Conservation (phyloP, 768 basidiomycete species). For the Suillus weaverae region DNA sequence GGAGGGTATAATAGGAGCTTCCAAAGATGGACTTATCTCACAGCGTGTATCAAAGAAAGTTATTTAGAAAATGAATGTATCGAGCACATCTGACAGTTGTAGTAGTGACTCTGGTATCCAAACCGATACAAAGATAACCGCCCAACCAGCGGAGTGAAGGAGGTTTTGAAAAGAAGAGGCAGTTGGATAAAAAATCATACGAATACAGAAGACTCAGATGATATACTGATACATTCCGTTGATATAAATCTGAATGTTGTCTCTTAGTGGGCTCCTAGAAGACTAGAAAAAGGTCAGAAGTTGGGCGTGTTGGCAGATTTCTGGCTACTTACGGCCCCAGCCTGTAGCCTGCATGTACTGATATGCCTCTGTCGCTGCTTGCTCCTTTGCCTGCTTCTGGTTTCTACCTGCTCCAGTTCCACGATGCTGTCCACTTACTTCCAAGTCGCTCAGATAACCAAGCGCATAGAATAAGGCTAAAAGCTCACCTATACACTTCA, state of each 20-base stretch:
- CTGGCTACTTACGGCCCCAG: conserved; percentile 41
- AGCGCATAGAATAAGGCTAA: neutral
- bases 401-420: conserved; percentile 56
- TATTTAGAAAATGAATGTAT: neutral
- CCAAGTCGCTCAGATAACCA: conserved; percentile 2
- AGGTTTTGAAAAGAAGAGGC: neutral
- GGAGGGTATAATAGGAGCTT: neutral
- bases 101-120: neutral
- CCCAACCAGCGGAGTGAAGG: neutral
- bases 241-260: too few relatives aligned
- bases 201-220: neutral
- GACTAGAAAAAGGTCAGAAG: neutral
- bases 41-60: neutral
- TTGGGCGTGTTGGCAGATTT: neutral
- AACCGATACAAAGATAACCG: neutral
- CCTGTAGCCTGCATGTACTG: conserved; percentile 38
- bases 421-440: conserved; percentile 52
- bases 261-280: neutral
- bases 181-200: neutral
- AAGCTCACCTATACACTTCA: conserved; percentile 50
- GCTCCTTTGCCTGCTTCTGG: conserved; percentile 68
- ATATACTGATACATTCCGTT: conserved; percentile 3
- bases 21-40: neutral
- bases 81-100: neutral
- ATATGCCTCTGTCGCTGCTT: conserved; percentile 63